These are phyloP conservation scores for Apiotrichum domesticum DNA, from an alignment of 1,284 basidiomycete species.

Conservation along the genomic window DNA sequence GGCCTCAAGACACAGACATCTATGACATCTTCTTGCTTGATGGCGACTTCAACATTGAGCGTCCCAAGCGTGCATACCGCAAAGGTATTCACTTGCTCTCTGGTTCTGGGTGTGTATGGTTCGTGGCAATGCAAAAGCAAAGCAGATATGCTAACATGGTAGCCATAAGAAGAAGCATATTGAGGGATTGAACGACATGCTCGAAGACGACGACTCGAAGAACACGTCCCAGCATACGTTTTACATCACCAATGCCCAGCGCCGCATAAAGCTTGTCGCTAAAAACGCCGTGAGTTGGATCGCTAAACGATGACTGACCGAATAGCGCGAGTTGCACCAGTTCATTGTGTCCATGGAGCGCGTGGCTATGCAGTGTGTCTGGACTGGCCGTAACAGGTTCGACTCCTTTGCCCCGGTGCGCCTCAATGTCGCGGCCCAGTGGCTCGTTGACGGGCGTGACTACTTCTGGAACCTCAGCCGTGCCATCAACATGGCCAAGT, in stretches of 20 bases:
- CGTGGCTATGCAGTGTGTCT: slow-evolving; percentile 70
- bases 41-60: slow-evolving; percentile 76
- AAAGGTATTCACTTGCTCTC: slow-evolving; percentile 38
- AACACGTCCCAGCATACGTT: slow-evolving; percentile 70
- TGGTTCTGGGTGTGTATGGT: slow-evolving; percentile 11
- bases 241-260: slow-evolving; percentile 86
- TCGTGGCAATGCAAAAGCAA: not conserved
- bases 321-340: slow-evolving; percentile 90
- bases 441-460: slow-evolving; percentile 98
- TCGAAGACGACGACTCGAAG: slow-evolving; percentile 30
- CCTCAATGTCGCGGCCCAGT: slow-evolving; percentile 88
- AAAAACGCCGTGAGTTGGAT: slow-evolving; percentile 64
- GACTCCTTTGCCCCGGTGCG: slow-evolving; percentile 92
- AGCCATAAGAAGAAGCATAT: not conserved
- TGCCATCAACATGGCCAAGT: slow-evolving; percentile 83
- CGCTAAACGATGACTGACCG: not conserved
- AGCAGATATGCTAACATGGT: not conserved
- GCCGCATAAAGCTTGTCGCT: slow-evolving; percentile 78
- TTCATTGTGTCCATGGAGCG: slow-evolving; percentile 91
- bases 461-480: slow-evolving; percentile 97
- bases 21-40: slow-evolving; percentile 96
- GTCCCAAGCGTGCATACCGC: slow-evolving; percentile 45
- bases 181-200: slow-evolving; percentile 8
- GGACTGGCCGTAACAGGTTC: slow-evolving; percentile 76
- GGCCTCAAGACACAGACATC: slow-evolving; percentile 72